Evolutionary conservation across 176 grass and related monocot genomes (phyloP), one percentile per base, ranked within the genome.

Genomic region (Oryza coarctata): DNA sequence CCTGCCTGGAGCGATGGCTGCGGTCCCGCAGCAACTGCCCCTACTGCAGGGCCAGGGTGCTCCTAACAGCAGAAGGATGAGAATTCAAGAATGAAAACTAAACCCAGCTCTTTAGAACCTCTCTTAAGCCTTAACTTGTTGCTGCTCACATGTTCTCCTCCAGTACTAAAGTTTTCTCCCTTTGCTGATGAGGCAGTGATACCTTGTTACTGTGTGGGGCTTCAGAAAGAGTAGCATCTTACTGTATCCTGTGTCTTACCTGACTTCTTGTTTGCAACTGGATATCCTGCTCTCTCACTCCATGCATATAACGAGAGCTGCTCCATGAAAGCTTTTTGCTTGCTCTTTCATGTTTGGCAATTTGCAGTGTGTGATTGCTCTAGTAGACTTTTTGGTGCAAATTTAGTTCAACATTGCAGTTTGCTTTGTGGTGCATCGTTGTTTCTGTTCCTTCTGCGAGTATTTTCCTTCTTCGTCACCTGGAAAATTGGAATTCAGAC

Each of bases 1-100:
- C 12, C 3, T 96, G 93, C 89, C 76, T 96, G 18, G 80, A 74
- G 18, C 68, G 57, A 31, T 96, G 93, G 93, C 79, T 96, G 36
- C 80, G 4, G 23, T 77, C 83, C 10, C 88, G 80, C 22, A 68
- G 86, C 12, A 83, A 91, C 50, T 96, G 90, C 76, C 93, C 93
- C 15, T 96, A 89, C 58, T 93, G 90, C 77, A 73, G 93, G 61
- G 66, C 86, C 33, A 63, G 32, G 15, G 76, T 93, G 45, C 75
- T 87, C 27, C 87, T 71, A 76, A 70, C 78, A 22, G 9, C 77
- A 39, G n/a, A 57, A 25, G 75, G 80, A 66, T 65, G 31, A 76
- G 44, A 74, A 67, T 82, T 49, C 20, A 25, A 52, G 68, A 36
- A 34, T 87, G 55, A 65, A 4, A 5, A 68, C 22, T 25, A 43